These are phyloP conservation scores for Terfezia boudieri DNA, from an alignment of 495 filamentous ascomycete species.

Conservation along the genomic window DNA sequence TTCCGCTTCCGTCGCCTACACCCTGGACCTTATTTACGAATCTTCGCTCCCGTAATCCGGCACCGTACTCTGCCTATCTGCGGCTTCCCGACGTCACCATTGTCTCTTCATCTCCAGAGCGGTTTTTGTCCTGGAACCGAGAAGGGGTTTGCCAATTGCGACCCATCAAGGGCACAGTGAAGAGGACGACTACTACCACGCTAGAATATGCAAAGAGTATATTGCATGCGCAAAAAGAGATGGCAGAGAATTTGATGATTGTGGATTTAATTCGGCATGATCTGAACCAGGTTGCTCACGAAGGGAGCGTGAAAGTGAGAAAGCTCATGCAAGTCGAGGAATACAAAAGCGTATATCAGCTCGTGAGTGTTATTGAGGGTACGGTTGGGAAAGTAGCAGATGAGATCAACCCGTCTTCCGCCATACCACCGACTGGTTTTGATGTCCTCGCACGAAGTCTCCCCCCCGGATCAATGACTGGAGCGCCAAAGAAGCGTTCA, in stretches of 20 bases:
- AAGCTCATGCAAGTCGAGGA: constrained; percentile 73
- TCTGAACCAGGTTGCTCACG: constrained; percentile 54
- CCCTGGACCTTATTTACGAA: constrained; percentile 51
- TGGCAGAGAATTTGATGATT: constrained; percentile 95
- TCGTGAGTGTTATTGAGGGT: constrained; percentile 70
- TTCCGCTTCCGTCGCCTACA: constrained; percentile 16
- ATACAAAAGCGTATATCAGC: constrained; percentile 69
- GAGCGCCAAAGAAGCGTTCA: constrained; percentile 73
- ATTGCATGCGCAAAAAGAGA: constrained; percentile 62
- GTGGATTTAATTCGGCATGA: constrained; percentile 88
- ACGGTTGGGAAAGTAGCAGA: constrained; percentile 23
- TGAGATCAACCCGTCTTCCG: background rate
- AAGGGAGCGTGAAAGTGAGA: constrained; percentile 38
- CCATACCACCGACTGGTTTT: constrained; percentile 31
- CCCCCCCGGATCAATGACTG: constrained; percentile 86
- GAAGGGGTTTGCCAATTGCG: constrained; percentile 37
- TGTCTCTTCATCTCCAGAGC: constrained; percentile 72
- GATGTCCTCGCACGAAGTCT: constrained; percentile 56
- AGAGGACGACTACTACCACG: constrained; percentile 42
- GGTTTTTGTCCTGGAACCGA: constrained; percentile 56
- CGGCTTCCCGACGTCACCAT: constrained; percentile 47
- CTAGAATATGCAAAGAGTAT: constrained; percentile 28
- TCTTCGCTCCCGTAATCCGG: constrained; percentile 52
- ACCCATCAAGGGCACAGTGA: constrained; percentile 91
- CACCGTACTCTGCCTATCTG: constrained; percentile 68